These are phyloP conservation scores for Arbutus unedo DNA, from an alignment of 148 eudicot species.

Conservation along the genomic window DNA sequence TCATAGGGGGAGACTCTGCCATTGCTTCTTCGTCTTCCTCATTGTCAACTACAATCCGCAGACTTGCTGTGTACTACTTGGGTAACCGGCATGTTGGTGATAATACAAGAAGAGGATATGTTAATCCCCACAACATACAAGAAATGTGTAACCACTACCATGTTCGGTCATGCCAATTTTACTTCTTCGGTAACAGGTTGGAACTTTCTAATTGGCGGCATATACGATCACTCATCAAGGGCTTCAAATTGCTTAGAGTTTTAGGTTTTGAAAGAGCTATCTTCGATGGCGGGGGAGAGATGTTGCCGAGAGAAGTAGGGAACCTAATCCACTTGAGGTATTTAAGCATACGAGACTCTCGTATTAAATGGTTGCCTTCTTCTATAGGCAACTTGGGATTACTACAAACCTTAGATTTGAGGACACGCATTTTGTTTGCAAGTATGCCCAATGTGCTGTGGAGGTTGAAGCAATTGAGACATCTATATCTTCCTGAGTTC, in stretches of 20 bases:
- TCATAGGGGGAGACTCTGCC: too few species aligned
- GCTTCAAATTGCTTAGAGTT: constrained; percentile 9
- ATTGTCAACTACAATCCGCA: too few species aligned
- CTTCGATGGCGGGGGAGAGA: neutral
- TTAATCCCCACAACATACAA: too few species aligned
- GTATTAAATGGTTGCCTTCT: neutral
- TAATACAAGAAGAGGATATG: too few species aligned
- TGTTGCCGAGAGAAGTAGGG: neutral
- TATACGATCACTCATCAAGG: neutral
- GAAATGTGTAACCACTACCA: neutral
- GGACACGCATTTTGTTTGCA: neutral
- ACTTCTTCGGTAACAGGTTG: neutral
- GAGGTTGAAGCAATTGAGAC: constrained; percentile 6
- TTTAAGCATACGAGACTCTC: neutral
- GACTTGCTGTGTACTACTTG: too few species aligned
- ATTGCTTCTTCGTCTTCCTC: too few species aligned
- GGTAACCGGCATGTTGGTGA: neutral
- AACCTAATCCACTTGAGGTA: constrained; percentile 11
- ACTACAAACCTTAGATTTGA: constrained; percentile 21
- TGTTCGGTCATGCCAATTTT: neutral
- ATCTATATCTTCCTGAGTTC: constrained; percentile 21
- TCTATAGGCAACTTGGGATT: constrained; percentile 8
- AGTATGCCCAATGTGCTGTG: constrained; percentile 15
- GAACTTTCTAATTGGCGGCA: neutral
- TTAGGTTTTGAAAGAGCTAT: neutral